Evolutionary conservation across 2,329 filamentous ascomycete species (phyloP).

Genomic region (Cucurbitaria berberidis): DNA sequence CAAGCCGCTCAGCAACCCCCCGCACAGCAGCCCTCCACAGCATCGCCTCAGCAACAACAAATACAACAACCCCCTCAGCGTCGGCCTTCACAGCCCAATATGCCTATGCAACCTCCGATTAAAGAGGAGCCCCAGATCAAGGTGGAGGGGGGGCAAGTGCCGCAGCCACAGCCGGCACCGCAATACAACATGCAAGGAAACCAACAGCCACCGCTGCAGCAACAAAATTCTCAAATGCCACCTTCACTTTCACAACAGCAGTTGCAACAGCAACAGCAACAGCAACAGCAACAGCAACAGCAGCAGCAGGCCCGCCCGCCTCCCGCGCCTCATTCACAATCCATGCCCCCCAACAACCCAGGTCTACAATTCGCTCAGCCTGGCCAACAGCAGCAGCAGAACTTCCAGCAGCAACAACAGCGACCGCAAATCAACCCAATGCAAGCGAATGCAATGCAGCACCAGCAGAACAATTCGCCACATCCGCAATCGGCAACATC

Average conservation of each 20-base stretch:
- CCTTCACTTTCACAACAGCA: constrained; percentile 29
- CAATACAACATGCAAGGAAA: constrained; percentile 36
- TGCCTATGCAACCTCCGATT: constrained; percentile 30
- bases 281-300: constrained; percentile 25
- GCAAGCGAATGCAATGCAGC: constrained; percentile 41
- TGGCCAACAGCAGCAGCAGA: constrained; percentile 36
- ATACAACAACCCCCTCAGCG: constrained; percentile 30
- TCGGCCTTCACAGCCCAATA: constrained; percentile 38
- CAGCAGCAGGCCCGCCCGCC: constrained; percentile 33
- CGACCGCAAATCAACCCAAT: constrained; percentile 48
- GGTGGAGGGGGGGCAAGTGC: constrained; percentile 38
- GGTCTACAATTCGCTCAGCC: constrained; percentile 34
- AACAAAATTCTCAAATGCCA: constrained; percentile 19
- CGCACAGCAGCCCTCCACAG: constrained; percentile 29
- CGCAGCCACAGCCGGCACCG: constrained; percentile 31
- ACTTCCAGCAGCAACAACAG: constrained; percentile 37
- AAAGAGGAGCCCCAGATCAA: constrained; percentile 47
- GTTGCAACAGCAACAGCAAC: constrained; percentile 24
- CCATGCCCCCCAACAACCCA: constrained; percentile 37
- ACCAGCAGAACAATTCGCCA: constrained; percentile 46
- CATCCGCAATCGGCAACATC: constrained; percentile 46
- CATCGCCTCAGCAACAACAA: constrained; percentile 26
- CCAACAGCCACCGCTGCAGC: constrained; percentile 29
- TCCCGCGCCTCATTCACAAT: constrained; percentile 37
- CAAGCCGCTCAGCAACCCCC: constrained; percentile 33